Percentiles rank a stretch among this genome's conserved stretches.
These are phyloP conservation scores for Medicago lupulina DNA, from an alignment of 306 rosid genomes.

Conservation along the genomic window DNA sequence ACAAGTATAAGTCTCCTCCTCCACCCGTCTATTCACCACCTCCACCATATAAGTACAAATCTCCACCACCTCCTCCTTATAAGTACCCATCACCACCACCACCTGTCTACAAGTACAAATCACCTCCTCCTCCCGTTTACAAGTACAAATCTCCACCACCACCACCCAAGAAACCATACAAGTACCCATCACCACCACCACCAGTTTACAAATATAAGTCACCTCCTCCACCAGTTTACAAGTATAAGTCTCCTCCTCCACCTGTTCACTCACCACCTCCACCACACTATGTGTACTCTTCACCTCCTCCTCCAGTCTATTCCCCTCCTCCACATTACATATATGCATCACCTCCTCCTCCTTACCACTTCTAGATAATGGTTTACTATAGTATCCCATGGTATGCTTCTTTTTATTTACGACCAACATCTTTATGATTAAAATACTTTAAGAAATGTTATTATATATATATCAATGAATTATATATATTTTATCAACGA, in stretches of 20 bases:
- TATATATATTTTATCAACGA: too few species aligned
- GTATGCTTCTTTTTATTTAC: constrained; percentile 33
- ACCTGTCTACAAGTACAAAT: constrained; percentile 4
- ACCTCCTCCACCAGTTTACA: neutral
- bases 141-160: constrained; percentile 26
- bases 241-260: constrained; percentile 15
- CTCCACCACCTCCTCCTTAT: neutral
- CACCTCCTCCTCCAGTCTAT: constrained; percentile 50
- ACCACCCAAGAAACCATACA: neutral
- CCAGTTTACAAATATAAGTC: constrained; percentile 31
- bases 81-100: neutral
- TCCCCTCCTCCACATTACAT: constrained; percentile 26
- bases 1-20: neutral
- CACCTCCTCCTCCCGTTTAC: constrained; percentile 24
- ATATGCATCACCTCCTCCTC: constrained; percentile 56
- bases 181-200: constrained; percentile 22
- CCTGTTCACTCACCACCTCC: constrained; percentile 43
- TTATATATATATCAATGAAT: too few species aligned
- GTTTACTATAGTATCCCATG: constrained; percentile 23
- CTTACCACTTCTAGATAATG: constrained; percentile 60
- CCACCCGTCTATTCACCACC: neutral
- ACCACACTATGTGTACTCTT: neutral
- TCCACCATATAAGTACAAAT: too few species aligned
- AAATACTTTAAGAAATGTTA: neutral
- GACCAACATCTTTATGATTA: neutral